phyloP scores from a whole-genome alignment of 257 asterid species.

The Verbascum thapsus region DNA sequence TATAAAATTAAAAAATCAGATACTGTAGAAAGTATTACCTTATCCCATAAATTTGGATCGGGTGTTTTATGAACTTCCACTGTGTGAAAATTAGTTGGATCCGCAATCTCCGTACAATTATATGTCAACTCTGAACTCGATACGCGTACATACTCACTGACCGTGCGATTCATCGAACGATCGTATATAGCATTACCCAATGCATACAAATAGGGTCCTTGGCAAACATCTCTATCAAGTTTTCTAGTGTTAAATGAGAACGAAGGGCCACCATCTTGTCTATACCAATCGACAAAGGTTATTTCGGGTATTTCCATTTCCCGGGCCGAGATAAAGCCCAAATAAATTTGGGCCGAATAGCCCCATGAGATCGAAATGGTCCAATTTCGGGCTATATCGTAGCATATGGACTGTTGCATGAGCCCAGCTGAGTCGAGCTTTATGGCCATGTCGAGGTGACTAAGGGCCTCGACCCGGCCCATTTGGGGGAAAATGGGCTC shows the following conservation, averaged over 20 bases:
- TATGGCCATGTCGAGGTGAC: conserved; percentile 32
- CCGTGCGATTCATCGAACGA: conserved; percentile 21
- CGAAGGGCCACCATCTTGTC: conserved; percentile 26
- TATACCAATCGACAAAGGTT: conserved; percentile 45
- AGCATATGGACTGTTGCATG: conserved; percentile 57
- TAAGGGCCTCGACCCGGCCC: conserved; percentile 35
- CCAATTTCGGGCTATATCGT: conserved; percentile 41
- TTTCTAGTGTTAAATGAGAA: conserved; percentile 43
- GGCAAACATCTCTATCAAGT: conserved; percentile 32
- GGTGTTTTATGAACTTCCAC: conserved; percentile 42
- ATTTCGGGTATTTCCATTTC: conserved; percentile 44
- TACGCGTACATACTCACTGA: conserved; percentile 22
- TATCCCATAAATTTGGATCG: conserved; percentile 50
- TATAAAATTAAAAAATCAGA: too few species aligned
- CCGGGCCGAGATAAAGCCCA: conserved; percentile 37
- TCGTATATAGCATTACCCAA: conserved; percentile 27
- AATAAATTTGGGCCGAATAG: conserved; percentile 41
- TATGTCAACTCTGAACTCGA: conserved; percentile 12
- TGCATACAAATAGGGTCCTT: conserved; percentile 34
- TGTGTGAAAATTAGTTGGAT: conserved; percentile 34
- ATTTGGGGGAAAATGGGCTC: conserved; percentile 47
- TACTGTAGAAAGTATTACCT: conserved; percentile 24
- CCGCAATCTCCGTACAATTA: conserved; percentile 26
- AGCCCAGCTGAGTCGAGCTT: conserved; percentile 48
- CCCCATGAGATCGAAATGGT: conserved; percentile 55